Base-by-base conservation (phyloP, 202 grass and related monocot species). In the Schoenoplectus tabernaemontani region DNA sequence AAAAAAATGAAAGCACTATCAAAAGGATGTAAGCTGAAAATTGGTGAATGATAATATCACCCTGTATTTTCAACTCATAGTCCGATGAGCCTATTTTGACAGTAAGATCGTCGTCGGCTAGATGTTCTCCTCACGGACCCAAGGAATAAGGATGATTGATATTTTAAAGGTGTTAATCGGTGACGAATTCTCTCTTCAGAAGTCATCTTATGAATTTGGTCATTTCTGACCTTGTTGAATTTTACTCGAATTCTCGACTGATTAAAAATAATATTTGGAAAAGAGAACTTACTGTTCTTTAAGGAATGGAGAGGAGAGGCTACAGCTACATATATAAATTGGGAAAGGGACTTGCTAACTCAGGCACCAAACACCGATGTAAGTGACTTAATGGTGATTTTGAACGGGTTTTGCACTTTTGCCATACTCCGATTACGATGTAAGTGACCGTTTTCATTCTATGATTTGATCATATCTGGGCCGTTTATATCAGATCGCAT, bases 41-140 rank as follows among this genome's bases (percentile, higher is more conserved):
- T 36, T 74, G 70, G 15, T 53, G 46, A 75, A 4, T 34, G 70
- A 75, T 75, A 54, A 6, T 54, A 16, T 53, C 70, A 75, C 70
- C 13, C 46, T 0, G 1, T 26, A 33, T 36, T 75, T 75, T 75
- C 15, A 13, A 75, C 28, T 34, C 28, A 4, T 74, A n/a, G 4
- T 74, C 28, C 16, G 47, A 53, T 51, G 16, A 75, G 47, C 16
- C 8, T 54, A 34, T 36, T 20, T 54, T 5, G 28, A 34, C 70
- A 26, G 70, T 56, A 10, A 2, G 70, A 75, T 74, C 7, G 6
- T 15, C 1, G 46, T 33, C 47, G 70, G 70, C 36, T 8, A 10
- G 70, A 75, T 75, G 70, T 4, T 54, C n/a, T 42, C 17, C 8
- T 4, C n/a, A n/a, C n/a, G n/a, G n/a, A n/a, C n/a, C n/a, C n/a